phyloP scores from a whole-genome alignment of 2,329 filamentous ascomycete species.

The Fusarium bactridioides region DNA sequence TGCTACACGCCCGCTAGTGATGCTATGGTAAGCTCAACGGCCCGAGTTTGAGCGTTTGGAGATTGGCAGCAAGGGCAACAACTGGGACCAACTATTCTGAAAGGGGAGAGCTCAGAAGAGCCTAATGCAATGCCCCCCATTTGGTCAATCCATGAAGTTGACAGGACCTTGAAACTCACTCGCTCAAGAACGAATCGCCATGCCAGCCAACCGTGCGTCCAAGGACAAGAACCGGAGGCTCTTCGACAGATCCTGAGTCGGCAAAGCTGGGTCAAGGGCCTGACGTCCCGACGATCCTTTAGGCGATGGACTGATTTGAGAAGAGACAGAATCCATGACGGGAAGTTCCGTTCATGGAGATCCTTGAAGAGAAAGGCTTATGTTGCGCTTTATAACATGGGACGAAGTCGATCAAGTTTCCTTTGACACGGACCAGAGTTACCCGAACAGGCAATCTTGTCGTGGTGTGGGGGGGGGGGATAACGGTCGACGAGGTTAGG shows the following conservation, averaged over 20 bases:
- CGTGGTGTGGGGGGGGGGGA: conserved; percentile 36
- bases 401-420: conserved; percentile 39
- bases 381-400: conserved; percentile 32
- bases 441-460: conserved; percentile 40
- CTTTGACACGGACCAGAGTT: conserved; percentile 36
- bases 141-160: conserved; percentile 6
- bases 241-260: conserved; percentile 29
- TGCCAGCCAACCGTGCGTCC: conserved; percentile 13
- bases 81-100: conserved; percentile 26
- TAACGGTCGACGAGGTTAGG: conserved; percentile 30
- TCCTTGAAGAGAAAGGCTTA: conserved; percentile 24
- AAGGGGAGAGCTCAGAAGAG: conserved; percentile 13
- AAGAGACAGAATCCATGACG: conserved; percentile 12
- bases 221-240: conserved; percentile 22
- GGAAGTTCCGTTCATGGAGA: conserved; percentile 32
- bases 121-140: conserved; percentile 26
- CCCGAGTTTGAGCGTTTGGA: conserved; percentile 26
- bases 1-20: conserved; percentile 17
- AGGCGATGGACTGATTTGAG: conserved; percentile 33
- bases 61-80: conserved; percentile 11
- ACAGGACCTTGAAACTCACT: conserved; percentile 18
- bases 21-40: conserved; percentile 25
- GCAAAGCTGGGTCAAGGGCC: conserved; percentile 34
- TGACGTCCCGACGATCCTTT: conserved; percentile 37
- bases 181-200: conserved; percentile 12